These are phyloP conservation scores for Plenodomus lindquistii DNA, from an alignment of 2,329 filamentous ascomycete species.

Conservation along the genomic window DNA sequence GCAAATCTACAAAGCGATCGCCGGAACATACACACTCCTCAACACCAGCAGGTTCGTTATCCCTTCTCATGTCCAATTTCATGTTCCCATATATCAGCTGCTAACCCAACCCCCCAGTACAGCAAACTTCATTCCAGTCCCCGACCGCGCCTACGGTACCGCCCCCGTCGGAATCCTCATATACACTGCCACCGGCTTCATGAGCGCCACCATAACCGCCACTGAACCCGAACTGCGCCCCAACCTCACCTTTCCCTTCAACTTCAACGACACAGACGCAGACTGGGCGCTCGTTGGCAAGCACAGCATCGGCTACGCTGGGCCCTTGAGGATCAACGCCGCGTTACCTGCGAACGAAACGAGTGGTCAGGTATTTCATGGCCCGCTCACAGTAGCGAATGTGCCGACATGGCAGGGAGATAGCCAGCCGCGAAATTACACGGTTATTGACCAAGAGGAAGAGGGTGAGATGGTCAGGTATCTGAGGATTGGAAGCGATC, in stretches of 20 bases:
- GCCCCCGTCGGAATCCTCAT: constrained; percentile 30
- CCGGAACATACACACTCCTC: constrained; percentile 29
- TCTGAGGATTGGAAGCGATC: constrained; percentile 29
- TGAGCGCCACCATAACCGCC: constrained; percentile 33
- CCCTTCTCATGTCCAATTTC: constrained; percentile 1
- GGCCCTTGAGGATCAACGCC: constrained; percentile 21
- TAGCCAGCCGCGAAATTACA: constrained; percentile 28
- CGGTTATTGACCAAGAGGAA: constrained; percentile 18
- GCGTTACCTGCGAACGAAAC: constrained; percentile 19
- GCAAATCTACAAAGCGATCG: constrained; percentile 21
- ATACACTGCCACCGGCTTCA: constrained; percentile 30
- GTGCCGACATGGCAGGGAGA: constrained; percentile 29
- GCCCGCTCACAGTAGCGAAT: constrained; percentile 29
- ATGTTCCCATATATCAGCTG: neutral
- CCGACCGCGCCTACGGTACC: constrained; percentile 25
- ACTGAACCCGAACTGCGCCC: constrained; percentile 26
- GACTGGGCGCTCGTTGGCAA: constrained; percentile 37
- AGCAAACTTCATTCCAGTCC: constrained; percentile 20
- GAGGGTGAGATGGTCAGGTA: constrained; percentile 9
- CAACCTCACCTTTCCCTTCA: constrained; percentile 27
- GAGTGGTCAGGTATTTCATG: constrained; percentile 30
- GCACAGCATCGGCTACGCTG: constrained; percentile 34
- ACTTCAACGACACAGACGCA: constrained; percentile 21
- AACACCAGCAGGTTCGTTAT: constrained; percentile 20
- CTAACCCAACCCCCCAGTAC: constrained; percentile 5